These are phyloP conservation scores for Mucor piriformis DNA, from an alignment of 371 early-diverging fungal genomes.

Conservation along the genomic window DNA sequence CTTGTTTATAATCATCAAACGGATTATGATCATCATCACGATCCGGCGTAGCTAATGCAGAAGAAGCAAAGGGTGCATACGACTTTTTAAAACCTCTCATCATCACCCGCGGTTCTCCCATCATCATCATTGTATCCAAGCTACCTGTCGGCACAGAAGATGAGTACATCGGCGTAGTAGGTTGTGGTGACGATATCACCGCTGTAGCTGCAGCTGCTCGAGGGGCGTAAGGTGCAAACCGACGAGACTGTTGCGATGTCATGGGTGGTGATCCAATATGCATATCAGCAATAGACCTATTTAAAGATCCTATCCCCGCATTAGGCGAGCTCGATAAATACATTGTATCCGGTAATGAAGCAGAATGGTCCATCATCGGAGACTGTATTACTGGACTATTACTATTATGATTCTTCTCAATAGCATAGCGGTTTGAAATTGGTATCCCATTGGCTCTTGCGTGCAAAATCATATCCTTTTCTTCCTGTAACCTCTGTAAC, in stretches of 20 bases:
- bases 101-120: background rate
- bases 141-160: conserved; percentile 26
- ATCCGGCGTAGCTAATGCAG: conserved; percentile 24
- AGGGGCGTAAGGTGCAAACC: conserved; percentile 30
- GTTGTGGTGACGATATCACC: conserved; percentile 13
- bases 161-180: conserved; percentile 15
- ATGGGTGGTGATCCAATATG: conserved; percentile 36
- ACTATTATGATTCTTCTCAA: too few species aligned
- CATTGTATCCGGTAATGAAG: conserved; percentile 31
- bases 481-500: conserved; percentile 63
- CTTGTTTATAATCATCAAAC: conserved; percentile 12
- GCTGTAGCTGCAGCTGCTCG: conserved; percentile 6
- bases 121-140: conserved; percentile 16
- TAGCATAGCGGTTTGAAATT: conserved; percentile 9
- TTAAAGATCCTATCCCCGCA: conserved; percentile 18
- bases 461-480: conserved; percentile 39
- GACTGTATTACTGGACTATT: conserved; percentile 13
- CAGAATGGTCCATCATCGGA: conserved; percentile 24
- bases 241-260: conserved; percentile 13
- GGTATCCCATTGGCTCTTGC: conserved; percentile 21
- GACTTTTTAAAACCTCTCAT: conserved; percentile 11
- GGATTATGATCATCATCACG: conserved; percentile 23
- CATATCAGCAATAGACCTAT: conserved; percentile 31
- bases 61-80: conserved; percentile 23
- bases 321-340: conserved; percentile 30